phyloP scores from a whole-genome alignment of 2,329 filamentous ascomycete species.

The Ophiostoma sp. region DNA sequence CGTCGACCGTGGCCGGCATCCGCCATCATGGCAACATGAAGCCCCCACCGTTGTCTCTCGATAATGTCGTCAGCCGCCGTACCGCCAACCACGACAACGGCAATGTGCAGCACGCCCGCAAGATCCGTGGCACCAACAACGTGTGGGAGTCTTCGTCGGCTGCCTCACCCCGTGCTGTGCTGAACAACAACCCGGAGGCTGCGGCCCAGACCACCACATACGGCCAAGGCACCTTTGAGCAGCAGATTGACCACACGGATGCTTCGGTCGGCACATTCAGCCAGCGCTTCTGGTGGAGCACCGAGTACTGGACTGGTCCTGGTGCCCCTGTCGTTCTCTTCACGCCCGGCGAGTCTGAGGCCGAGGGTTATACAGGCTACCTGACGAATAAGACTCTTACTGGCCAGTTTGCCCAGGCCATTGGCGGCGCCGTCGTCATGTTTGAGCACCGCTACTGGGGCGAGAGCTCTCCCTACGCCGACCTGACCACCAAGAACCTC shows the following conservation, averaged over 20 bases:
- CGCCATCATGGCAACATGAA: slow-evolving; percentile 21
- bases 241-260: slow-evolving; percentile 45
- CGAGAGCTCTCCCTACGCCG: slow-evolving; percentile 40
- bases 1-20: slow-evolving; percentile 13
- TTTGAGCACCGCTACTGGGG: slow-evolving; percentile 49
- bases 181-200: neutral
- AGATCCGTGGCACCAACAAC: slow-evolving; percentile 25
- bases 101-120: neutral
- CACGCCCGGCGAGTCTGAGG: slow-evolving; percentile 44
- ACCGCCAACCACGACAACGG: neutral
- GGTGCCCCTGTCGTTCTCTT: slow-evolving; percentile 44
- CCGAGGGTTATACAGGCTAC: slow-evolving; percentile 45
- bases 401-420: slow-evolving; percentile 42
- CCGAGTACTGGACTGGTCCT: slow-evolving; percentile 44
- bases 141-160: neutral
- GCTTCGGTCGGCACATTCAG: slow-evolving; percentile 44
- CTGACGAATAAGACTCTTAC: slow-evolving; percentile 48
- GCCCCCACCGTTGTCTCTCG: slow-evolving; percentile 14
- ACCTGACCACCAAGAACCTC: slow-evolving; percentile 42
- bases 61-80: neutral
- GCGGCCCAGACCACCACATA: neutral
- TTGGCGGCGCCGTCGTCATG: slow-evolving; percentile 44
- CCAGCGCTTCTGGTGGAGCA: slow-evolving; percentile 46
- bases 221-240: slow-evolving; percentile 38
- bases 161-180: neutral